Conservation (phyloP, 208 protist species). For the Wallacemonas sp. region DNA sequence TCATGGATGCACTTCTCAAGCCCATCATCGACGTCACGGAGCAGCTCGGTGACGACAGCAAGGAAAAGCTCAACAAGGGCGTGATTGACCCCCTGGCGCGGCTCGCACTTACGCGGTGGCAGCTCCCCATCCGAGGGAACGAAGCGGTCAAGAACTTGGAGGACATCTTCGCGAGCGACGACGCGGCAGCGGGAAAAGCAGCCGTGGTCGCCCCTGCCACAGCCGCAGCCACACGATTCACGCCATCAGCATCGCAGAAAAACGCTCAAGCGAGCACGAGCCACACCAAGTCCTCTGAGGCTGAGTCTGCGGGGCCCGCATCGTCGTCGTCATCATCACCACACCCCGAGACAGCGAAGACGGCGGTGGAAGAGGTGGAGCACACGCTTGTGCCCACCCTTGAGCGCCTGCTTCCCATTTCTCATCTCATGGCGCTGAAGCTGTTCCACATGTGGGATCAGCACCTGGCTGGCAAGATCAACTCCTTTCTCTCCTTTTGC, state of each 20-base stretch:
- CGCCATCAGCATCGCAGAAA: too few species aligned
- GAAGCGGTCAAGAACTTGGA: too few species aligned
- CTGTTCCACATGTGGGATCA: conserved; percentile 65
- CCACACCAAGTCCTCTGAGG: too few species aligned
- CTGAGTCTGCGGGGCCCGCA: too few species aligned
- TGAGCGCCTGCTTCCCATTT: conserved; percentile 50
- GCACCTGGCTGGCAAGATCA: conserved; percentile 50
- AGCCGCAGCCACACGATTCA: too few species aligned
- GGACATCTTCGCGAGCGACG: too few species aligned
- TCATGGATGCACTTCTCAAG: conserved; percentile 37
- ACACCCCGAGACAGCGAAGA: too few species aligned
- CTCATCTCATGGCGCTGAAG: conserved; percentile 46
- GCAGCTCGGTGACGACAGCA: conserved; percentile 9
- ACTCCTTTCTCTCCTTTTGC: conserved; percentile 57
- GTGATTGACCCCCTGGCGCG: not conserved
- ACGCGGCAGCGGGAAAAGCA: too few species aligned
- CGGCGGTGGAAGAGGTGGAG: not conserved
- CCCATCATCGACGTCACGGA: conserved; percentile 6
- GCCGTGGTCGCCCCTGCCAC: too few species aligned
- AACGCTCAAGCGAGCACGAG: too few species aligned
- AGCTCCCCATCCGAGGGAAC: not conserved
- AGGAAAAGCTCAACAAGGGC: not conserved
- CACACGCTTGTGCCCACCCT: conserved; percentile 17
- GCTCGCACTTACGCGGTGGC: not conserved
- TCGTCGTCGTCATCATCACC: too few species aligned